Conservation (phyloP, 768 basidiomycete species). For the Boletus reticulatus region DNA sequence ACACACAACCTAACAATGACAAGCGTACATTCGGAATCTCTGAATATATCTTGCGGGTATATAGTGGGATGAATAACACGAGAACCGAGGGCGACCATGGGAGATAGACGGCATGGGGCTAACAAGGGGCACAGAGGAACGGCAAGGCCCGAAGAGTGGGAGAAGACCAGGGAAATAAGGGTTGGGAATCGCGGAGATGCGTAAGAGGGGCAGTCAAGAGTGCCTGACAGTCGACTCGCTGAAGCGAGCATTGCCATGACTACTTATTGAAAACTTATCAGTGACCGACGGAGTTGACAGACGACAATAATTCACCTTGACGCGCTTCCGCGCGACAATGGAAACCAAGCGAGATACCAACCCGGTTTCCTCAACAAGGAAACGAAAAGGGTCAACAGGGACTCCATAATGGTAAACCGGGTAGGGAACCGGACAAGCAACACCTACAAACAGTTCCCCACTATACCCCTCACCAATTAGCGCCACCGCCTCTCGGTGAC, state of each 20-base stretch:
- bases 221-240: background rate
- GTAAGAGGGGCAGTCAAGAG: background rate
- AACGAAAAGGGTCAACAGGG: background rate
- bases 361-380: background rate
- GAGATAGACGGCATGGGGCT: background rate
- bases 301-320: conserved; percentile 5
- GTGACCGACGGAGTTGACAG: background rate
- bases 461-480: conserved; percentile 8
- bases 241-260: background rate
- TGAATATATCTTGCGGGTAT: conserved; percentile 10
- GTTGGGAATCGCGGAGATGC: background rate
- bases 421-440: background rate
- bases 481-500: conserved; percentile 26
- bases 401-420: background rate
- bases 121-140: background rate
- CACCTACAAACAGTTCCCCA: conserved; percentile 4
- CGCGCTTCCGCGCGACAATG: background rate
- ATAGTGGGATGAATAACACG: conserved; percentile 3
- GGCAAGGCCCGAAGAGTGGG: background rate
- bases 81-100: background rate
- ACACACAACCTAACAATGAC: conserved; percentile 16
- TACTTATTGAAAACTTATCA: background rate
- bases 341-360: background rate
- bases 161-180: background rate
- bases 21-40: conserved; percentile 16